Evolutionary conservation across 306 rosid species (phyloP), one percentile per base, ranked within the genome.

Genomic region (Myrica gale): DNA sequence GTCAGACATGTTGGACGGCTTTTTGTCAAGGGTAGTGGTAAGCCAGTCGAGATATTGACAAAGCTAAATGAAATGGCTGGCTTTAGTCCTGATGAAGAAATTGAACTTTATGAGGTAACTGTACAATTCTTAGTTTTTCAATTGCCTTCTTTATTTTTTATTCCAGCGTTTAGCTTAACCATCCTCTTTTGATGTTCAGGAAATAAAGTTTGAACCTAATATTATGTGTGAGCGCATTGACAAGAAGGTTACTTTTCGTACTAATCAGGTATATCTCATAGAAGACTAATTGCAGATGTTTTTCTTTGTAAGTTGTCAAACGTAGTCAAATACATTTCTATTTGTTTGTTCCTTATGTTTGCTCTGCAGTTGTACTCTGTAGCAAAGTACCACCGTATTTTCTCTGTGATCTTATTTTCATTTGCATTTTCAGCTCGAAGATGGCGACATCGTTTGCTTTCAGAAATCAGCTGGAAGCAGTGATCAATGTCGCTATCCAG

Each of bases 201-300:
- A 88, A 81, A 85, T 88, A 43, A 85, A 81, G 78, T 88, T 83
- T 68, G 89, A 88, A 68, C 91, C 91, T 10, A 65, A 72, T 76
- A 80, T 88, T 46, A 83, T 85, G 89, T 88, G 91, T 65, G 91
- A 85, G 50, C 86, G 76, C 73, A 83, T 88, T 5, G 88, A 85
- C 79, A 88, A 85, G 81, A 85, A 67, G 71, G 23, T 73, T 79
- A 78, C 84, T 63, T 88, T 85, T 77, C 84, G 80, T 57, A 76
- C 76, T 41, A 81, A 86, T 68, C 91, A 88, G 91, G 91, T 88
- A 76, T 48, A 45, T 61, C 21, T 56, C 9, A 37, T 60, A 41
- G 7, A 41, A 4, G 15, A 65, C 47, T 42, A 39, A 17, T 17
- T 65, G 69, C 69, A 41, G 17, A 65, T 15, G n/a, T 43, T 41